Evolutionary conservation across 352 stramenopile genomes (phyloP).

Genomic region (Detonula confervacea): DNA sequence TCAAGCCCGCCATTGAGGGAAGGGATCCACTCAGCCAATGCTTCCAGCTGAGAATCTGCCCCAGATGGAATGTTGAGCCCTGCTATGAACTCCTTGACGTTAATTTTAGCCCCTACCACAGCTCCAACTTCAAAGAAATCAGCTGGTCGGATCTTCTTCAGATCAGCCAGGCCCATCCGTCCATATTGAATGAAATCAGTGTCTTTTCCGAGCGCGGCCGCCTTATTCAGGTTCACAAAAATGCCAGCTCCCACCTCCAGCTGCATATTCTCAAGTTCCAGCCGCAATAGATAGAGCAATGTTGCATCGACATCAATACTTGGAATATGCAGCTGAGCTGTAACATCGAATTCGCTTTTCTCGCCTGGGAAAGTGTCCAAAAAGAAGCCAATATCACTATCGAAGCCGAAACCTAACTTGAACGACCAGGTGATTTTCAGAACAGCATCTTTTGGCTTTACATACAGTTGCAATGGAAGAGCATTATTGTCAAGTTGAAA

Average conservation of each 20-base stretch:
- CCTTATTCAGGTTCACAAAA: constrained; percentile 53
- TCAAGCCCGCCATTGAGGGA: too few relatives aligned
- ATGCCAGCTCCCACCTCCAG: constrained; percentile 39
- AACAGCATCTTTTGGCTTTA: constrained; percentile 5
- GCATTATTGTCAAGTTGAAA: constrained; percentile 34
- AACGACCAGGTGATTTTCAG: constrained; percentile 41
- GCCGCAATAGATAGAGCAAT: constrained; percentile 45
- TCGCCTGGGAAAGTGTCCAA: constrained; percentile 37
- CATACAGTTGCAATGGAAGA: constrained; percentile 40
- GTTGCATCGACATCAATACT: constrained; percentile 14
- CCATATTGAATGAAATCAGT: constrained; percentile 16
- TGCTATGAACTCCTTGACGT: constrained; percentile 3
- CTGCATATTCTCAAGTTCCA: constrained; percentile 16
- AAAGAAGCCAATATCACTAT: constrained; percentile 17
- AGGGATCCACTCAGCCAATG: background rate
- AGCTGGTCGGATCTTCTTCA: constrained; percentile 24
- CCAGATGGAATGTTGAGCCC: constrained; percentile 6
- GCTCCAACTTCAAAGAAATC: constrained; percentile 36
- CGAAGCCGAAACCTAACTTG: constrained; percentile 37
- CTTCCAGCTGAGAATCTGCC: background rate
- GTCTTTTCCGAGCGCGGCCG: constrained; percentile 8
- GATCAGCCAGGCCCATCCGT: constrained; percentile 12
- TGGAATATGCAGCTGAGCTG: constrained; percentile 19
- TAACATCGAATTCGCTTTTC: constrained; percentile 37
- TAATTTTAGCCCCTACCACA: constrained; percentile 17